A percentile compares a stretch with the other conserved stretches of the same genome.
Evolutionary conservation across 495 filamentous ascomycete genomes (phyloP).

Genomic region (Talaromyces trachyspermus): DNA sequence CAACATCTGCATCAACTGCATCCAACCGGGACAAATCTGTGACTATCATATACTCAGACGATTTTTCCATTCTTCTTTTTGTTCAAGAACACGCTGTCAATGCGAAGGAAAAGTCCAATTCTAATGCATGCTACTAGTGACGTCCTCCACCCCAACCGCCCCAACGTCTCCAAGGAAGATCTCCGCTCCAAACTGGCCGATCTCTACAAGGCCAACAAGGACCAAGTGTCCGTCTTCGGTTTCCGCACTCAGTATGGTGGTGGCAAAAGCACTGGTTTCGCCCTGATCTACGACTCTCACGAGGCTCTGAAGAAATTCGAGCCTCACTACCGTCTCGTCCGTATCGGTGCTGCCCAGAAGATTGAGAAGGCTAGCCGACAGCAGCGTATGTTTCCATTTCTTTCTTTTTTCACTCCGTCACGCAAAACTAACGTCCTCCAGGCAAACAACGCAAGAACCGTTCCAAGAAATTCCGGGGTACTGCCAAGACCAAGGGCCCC

Average conservation of each 20-base stretch:
- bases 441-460: conserved; percentile 99
- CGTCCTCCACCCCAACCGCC: conserved; percentile 96
- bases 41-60: too few relatives aligned
- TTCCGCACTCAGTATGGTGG: conserved; percentile 98
- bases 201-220: conserved; percentile 96
- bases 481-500: conserved; percentile 81
- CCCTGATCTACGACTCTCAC: conserved; percentile 91
- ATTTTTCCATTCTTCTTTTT: conserved; percentile 15
- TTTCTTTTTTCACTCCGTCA: background rate
- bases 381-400: conserved; percentile 72
- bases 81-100: too few relatives aligned
- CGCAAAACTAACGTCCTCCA: conserved; percentile 29
- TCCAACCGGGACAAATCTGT: too few relatives aligned
- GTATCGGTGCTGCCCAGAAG: conserved; percentile 84
- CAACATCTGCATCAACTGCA: conserved; percentile 6
- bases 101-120: background rate
- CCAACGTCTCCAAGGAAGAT: conserved; percentile 98
- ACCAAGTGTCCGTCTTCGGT: conserved; percentile 93
- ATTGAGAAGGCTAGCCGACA: conserved; percentile 94
- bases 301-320: conserved; percentile 99
- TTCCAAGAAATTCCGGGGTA: conserved; percentile 94
- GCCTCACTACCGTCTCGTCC: conserved; percentile 92
- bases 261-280: conserved; percentile 98
- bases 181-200: conserved; percentile 89
- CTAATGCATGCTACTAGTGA: conserved; percentile 53